phyloP scores from a whole-genome alignment of 345 rosid species.

The Erysimum cheiranthoides region DNA sequence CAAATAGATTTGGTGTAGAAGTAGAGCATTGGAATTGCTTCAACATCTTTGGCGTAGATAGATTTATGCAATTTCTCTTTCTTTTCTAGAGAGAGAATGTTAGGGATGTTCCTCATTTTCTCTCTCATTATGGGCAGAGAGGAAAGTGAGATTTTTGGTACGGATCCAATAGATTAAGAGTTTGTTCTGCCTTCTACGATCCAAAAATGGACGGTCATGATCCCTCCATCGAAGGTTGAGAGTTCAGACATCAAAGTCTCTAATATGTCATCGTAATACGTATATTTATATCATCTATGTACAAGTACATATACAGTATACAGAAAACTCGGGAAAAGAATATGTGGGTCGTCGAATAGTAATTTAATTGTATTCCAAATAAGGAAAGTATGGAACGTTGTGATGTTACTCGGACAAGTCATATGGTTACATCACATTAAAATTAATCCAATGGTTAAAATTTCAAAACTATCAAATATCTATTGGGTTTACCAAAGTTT shows the following conservation, averaged over 20 bases:
- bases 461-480: constrained; percentile 25
- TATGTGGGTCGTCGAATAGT: constrained; percentile 12
- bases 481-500: constrained; percentile 48
- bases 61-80: constrained; percentile 48
- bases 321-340: neutral
- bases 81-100: constrained; percentile 36
- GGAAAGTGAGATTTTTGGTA: constrained; percentile 49
- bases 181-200: constrained; percentile 24
- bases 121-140: constrained; percentile 34
- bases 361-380: constrained; percentile 44
- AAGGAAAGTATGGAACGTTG: constrained; percentile 50
- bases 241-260: constrained; percentile 37
- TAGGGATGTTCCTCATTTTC: constrained; percentile 36
- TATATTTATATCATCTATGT: neutral
- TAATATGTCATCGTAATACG: constrained; percentile 29
- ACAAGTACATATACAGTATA: neutral
- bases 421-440: constrained; percentile 39
- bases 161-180: constrained; percentile 56
- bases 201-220: constrained; percentile 58
- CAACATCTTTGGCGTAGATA: constrained; percentile 63
- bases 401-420: constrained; percentile 47
- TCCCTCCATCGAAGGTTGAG: constrained; percentile 26
- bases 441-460: constrained; percentile 39
- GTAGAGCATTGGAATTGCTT: constrained; percentile 37
- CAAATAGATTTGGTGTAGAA: constrained; percentile 37